Conservation (phyloP, 2,329 filamentous ascomycete species). For the Ceratocystis huliohia region DNA sequence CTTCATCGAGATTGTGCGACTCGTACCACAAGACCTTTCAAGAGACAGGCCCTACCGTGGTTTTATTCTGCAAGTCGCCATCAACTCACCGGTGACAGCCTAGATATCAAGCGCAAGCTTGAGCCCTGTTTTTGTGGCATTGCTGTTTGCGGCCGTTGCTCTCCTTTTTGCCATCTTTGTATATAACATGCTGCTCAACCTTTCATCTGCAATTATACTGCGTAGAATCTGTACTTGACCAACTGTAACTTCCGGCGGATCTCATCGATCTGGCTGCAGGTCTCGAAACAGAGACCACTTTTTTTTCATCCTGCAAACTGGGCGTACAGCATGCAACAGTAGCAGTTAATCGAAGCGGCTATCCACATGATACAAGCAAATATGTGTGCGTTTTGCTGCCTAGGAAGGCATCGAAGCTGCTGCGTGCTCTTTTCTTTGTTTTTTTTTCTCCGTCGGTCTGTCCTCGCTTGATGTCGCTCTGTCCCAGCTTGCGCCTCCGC, state of each 20-base stretch:
- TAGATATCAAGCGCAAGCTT: too few relatives aligned
- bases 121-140: not conserved
- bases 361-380: not conserved
- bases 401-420: not conserved
- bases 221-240: not conserved
- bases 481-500: not conserved
- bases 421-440: not conserved
- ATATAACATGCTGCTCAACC: not conserved
- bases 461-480: not conserved
- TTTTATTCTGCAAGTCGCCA: not conserved
- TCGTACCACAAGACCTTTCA: not conserved
- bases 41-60: not conserved
- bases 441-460: not conserved
- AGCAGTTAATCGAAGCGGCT: not conserved
- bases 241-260: not conserved
- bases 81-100: too few relatives aligned
- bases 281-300: not conserved
- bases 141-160: not conserved
- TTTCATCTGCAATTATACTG: not conserved
- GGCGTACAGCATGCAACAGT: not conserved
- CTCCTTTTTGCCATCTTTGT: not conserved
- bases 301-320: not conserved
- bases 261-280: not conserved
- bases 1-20: not conserved
- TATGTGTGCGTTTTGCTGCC: not conserved